Percentiles rank a stretch among this genome's conserved stretches.
Conservation (phyloP, 306 rosid species). For the Arachis hypogaea region DNA sequence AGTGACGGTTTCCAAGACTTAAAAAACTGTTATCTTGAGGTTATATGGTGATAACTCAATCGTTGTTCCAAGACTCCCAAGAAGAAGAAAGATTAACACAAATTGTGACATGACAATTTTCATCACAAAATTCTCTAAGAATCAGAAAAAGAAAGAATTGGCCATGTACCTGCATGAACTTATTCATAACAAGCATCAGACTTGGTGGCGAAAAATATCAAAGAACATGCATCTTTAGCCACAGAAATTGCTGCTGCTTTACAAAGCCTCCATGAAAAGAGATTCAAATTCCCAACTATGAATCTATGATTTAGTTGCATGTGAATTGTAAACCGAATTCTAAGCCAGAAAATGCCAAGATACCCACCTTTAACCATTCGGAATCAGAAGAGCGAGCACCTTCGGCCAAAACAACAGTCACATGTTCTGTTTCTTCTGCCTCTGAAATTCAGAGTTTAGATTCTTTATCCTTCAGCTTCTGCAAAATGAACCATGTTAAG, state of each 20-base stretch:
- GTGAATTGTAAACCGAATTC: conserved; percentile 31
- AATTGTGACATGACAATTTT: neutral
- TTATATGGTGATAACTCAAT: too few relatives aligned
- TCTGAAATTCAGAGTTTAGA: conserved; percentile 29
- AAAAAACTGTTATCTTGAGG: too few relatives aligned
- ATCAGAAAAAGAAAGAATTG: conserved; percentile 22
- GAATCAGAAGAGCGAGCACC: neutral
- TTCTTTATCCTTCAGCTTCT: conserved; percentile 39
- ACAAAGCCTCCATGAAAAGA: conserved; percentile 27
- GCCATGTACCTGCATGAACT: conserved; percentile 31
- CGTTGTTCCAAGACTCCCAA: too few relatives aligned
- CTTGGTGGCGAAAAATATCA: conserved; percentile 11
- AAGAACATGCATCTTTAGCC: conserved; percentile 14
- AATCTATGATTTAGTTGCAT: conserved; percentile 26
- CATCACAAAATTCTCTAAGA: conserved; percentile 2
- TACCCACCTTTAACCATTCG: conserved; percentile 23
- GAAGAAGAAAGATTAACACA: neutral
- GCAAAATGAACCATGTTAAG: conserved; percentile 39
- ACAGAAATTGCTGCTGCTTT: conserved; percentile 7
- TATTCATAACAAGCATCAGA: conserved; percentile 22
- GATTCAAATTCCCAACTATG: conserved; percentile 19
- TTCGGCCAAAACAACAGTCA: conserved; percentile 26
- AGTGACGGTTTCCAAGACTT: too few relatives aligned
- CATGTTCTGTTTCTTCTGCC: conserved; percentile 26
- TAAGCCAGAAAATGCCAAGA: conserved; percentile 23